Evolutionary conservation across 352 stramenopile species (phyloP).

Genomic region (Halophytophthora polymorphica): DNA sequence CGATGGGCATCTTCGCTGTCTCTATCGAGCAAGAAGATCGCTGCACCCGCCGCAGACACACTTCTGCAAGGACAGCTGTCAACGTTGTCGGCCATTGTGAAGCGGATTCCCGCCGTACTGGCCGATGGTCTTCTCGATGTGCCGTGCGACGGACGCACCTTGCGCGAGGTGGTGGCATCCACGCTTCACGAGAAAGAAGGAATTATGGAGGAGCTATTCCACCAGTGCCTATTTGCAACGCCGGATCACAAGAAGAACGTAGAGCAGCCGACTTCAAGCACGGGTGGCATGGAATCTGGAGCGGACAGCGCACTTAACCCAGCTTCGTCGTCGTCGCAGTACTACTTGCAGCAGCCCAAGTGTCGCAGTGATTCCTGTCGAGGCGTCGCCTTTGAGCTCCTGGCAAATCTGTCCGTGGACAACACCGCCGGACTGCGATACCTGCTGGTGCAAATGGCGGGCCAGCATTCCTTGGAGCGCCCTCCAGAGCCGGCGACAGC

Average conservation of each 20-base stretch:
- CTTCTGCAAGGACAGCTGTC: constrained; percentile 56
- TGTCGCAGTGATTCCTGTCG: constrained; percentile 75
- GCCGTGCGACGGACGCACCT: constrained; percentile 37
- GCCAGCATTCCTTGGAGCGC: constrained; percentile 70
- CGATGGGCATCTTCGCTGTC: constrained; percentile 3
- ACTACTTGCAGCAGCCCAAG: constrained; percentile 78
- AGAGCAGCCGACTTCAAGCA: constrained; percentile 13
- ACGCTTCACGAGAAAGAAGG: constrained; percentile 54
- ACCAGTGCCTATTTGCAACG: constrained; percentile 67
- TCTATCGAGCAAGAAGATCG: constrained; percentile 9
- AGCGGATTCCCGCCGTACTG: constrained; percentile 52
- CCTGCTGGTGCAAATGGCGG: constrained; percentile 65
- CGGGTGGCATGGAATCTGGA: constrained; percentile 4
- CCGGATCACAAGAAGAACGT: constrained; percentile 25
- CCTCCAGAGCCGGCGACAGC: constrained; percentile 27
- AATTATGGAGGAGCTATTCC: constrained; percentile 68
- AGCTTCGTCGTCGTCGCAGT: constrained; percentile 47
- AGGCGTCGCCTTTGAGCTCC: constrained; percentile 75
- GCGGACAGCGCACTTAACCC: constrained; percentile 1
- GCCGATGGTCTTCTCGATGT: constrained; percentile 39
- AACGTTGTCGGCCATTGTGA: constrained; percentile 55
- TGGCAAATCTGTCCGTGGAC: constrained; percentile 62
- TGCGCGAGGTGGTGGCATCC: constrained; percentile 45
- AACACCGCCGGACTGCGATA: constrained; percentile 60
- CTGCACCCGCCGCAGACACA: constrained; percentile 22